phyloP scores from a whole-genome alignment of 495 filamentous ascomycete species.

The Neurospora intermedia region DNA sequence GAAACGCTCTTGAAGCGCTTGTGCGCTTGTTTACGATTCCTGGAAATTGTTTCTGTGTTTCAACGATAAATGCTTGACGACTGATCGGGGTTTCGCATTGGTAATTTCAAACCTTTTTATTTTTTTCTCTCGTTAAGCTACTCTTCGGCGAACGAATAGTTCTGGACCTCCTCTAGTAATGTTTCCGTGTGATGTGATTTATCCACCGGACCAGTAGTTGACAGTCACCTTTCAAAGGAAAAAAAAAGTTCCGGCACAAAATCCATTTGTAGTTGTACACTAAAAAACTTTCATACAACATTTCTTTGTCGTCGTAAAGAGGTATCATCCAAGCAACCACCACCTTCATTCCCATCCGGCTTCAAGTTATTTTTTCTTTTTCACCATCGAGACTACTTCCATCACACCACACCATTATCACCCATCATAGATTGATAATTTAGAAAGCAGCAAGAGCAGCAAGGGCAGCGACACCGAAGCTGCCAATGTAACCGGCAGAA shows the following conservation, averaged over 20 bases:
- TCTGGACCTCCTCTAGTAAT: background rate
- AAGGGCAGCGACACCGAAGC: constrained; percentile 16
- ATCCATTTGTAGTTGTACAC: background rate
- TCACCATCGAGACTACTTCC: background rate
- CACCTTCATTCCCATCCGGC: too few relatives aligned
- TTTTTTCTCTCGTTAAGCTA: too few relatives aligned
- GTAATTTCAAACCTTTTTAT: too few relatives aligned
- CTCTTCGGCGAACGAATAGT: too few relatives aligned
- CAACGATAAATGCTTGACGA: too few relatives aligned
- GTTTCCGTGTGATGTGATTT: background rate
- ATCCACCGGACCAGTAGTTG: background rate
- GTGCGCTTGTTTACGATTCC: too few relatives aligned
- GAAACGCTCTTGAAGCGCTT: too few relatives aligned
- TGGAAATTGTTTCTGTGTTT: too few relatives aligned
- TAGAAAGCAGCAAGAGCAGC: constrained; percentile 21
- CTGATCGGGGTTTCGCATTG: too few relatives aligned
- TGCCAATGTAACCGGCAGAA: constrained; percentile 11
- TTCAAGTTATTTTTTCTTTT: background rate
- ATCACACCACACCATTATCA: background rate
- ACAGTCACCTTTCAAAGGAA: background rate
- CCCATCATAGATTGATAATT: background rate
- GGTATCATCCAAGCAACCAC: background rate
- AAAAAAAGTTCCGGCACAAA: background rate
- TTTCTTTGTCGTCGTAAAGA: background rate
- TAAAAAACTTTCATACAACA: background rate